Evolutionary conservation across 768 basidiomycete species (phyloP).

Genomic region (Agrocybe chaxingu): DNA sequence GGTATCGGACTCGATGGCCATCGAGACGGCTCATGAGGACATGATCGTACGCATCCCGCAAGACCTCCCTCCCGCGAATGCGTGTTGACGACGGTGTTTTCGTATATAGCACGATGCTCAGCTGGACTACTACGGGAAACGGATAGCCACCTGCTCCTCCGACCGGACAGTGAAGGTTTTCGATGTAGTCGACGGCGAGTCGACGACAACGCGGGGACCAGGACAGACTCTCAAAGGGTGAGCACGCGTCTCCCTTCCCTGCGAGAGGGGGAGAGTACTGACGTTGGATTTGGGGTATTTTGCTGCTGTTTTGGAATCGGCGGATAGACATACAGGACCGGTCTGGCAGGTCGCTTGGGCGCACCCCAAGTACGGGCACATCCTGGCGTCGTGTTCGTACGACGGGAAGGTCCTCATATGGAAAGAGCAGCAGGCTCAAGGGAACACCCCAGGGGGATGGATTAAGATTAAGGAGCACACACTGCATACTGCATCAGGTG

Average conservation of each 20-base stretch:
- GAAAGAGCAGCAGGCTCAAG: slow-evolving; percentile 80
- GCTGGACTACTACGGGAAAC: slow-evolving; percentile 95
- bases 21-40: slow-evolving; percentile 97
- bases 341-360: slow-evolving; percentile 99
- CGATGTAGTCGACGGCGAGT: slow-evolving; percentile 87
- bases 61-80: slow-evolving; percentile 2
- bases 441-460: slow-evolving; percentile 66
- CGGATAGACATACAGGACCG: slow-evolving; percentile 86
- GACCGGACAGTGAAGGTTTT: slow-evolving; percentile 95
- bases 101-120: slow-evolving; percentile 90
- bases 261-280: slow-evolving; percentile 1
- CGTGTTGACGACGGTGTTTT: slow-evolving; percentile 2
- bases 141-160: slow-evolving; percentile 94
- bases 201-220: slow-evolving; percentile 47
- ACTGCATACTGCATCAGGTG: slow-evolving; percentile 90
- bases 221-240: slow-evolving; percentile 84
- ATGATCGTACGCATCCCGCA: slow-evolving; percentile 76
- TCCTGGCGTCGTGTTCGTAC: slow-evolving; percentile 97
- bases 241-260: neutral
- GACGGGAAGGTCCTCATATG: slow-evolving; percentile 98
- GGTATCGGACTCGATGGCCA: slow-evolving; percentile 68
- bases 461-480: slow-evolving; percentile 94
- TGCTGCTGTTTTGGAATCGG: neutral
- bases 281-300: neutral
- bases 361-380: slow-evolving; percentile 95